Conservation (phyloP, 1,284 basidiomycete species). For the Athelia sp. region DNA sequence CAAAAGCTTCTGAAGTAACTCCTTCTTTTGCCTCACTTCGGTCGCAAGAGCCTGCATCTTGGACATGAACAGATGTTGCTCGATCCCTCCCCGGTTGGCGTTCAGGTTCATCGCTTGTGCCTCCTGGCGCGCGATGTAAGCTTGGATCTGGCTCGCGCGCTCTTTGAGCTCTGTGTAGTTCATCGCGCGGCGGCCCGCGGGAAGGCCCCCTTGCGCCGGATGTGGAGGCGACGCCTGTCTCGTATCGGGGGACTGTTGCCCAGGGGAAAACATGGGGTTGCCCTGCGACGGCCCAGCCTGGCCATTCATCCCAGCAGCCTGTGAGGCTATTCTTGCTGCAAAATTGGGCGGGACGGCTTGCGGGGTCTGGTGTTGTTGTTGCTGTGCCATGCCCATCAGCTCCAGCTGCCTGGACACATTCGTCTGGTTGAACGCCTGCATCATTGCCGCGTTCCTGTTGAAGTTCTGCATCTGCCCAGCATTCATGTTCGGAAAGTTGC, state of each 20-base stretch:
- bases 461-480: slow-evolving; percentile 24
- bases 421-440: slow-evolving; percentile 30
- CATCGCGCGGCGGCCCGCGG: slow-evolving; percentile 7
- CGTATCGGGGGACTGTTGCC: slow-evolving; percentile 35
- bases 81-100: slow-evolving; percentile 17
- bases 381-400: slow-evolving; percentile 40
- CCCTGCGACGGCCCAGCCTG: slow-evolving; percentile 22
- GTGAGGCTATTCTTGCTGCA: slow-evolving; percentile 26
- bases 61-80: slow-evolving; percentile 22
- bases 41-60: slow-evolving; percentile 22
- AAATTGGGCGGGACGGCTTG: slow-evolving; percentile 28
- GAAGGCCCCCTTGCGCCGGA: slow-evolving; percentile 14
- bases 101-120: slow-evolving; percentile 16
- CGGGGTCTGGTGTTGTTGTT: slow-evolving; percentile 40
- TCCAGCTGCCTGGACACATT: slow-evolving; percentile 38
- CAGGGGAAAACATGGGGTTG: slow-evolving; percentile 37
- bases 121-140: slow-evolving; percentile 13
- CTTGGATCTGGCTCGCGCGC: slow-evolving; percentile 16
- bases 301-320: slow-evolving; percentile 26
- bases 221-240: slow-evolving; percentile 46
- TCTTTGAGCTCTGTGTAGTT: slow-evolving; percentile 15
- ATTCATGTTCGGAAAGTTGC: slow-evolving; percentile 34
- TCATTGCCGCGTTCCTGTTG: slow-evolving; percentile 27
- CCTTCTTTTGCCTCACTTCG: slow-evolving; percentile 31
- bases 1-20: slow-evolving; percentile 28